These are phyloP conservation scores for Penicillium occitanis DNA, from an alignment of 2,329 filamentous ascomycete species.

Conservation along the genomic window DNA sequence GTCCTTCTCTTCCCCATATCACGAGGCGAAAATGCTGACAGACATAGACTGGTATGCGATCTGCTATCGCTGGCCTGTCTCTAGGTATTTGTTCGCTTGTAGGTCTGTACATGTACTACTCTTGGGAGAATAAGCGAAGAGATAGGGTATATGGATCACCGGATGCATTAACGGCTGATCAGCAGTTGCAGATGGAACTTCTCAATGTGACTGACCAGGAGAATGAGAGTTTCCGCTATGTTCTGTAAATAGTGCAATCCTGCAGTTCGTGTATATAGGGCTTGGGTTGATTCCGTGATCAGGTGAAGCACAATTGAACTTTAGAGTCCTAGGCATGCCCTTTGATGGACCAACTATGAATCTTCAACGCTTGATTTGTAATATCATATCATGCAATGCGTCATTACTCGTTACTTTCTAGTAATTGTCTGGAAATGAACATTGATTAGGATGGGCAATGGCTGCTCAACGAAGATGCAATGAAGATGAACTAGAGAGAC, in stretches of 20 bases:
- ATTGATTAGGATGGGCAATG: no score
- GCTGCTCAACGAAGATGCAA: not conserved
- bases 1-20: conserved; percentile 18
- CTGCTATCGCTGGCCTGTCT: conserved; percentile 10
- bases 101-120: conserved; percentile 32
- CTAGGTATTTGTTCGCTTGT: conserved; percentile 33
- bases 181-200: conserved; percentile 33
- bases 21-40: not conserved
- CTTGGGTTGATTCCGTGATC: not conserved
- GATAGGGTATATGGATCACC: conserved; percentile 31
- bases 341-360: not conserved
- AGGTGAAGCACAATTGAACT: not conserved
- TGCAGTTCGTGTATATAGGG: not conserved
- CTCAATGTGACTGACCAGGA: conserved; percentile 39
- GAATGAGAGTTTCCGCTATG: conserved; percentile 38
- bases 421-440: not conserved
- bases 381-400: not conserved
- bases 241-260: conserved; percentile 24
- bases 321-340: not conserved
- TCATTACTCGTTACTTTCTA: not conserved
- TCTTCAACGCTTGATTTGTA: not conserved
- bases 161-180: conserved; percentile 27
- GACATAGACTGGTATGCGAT: conserved; percentile 11
- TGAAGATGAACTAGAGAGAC: not conserved
- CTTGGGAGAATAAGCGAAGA: conserved; percentile 33